Base-by-base conservation (phyloP, 352 stramenopile genomes). In the Elongisporangium undulatum region DNA sequence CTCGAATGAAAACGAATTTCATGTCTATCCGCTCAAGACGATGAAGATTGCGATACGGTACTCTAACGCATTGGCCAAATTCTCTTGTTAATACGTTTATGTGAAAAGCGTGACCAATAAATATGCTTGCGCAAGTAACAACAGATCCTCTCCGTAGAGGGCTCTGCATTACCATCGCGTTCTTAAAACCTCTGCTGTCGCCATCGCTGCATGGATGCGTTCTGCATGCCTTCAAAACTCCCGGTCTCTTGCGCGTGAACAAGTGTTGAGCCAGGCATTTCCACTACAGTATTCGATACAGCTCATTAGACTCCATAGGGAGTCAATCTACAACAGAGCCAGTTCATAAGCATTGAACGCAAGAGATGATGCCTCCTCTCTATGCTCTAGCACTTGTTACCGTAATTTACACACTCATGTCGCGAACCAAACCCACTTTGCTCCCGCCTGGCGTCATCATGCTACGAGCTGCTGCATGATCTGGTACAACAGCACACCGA, bases 401-500 rank as follows among this genome's bases (percentile, higher is more conserved):
- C 29, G 29, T 41, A 41, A 41, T 41, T 41, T 41, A 41, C 29
- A 41, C 29, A 41, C 29, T 13, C 29, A 41, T 41, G 29, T 41
- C 29, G 29, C 9, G 29, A 41, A 9, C 29, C 29, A 41, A 41
- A 41, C 29, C 8, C 29, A 41, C 29, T 9, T 41, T 41, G 5
- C 29, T 41, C 29, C 29, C 8, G 29, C 5, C 29, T 41, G 29
- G 29, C 29, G 29, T 41, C 29, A 41, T 41, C 29, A 41, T 9
- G 9, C 29, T 9, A 61, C 17, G 22, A 88, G 69, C 52, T 88
- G 74, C 51, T 75, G 69, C 15, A 69, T 62, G n/a, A 90, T 49
- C 56, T 89, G 81, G 45, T 82, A 85, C 15, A 89, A 64, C 53
- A 91, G 55, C 19, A 91, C 69, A 17, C 74, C 55, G 20, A 93